These are phyloP conservation scores for Thalassiosira mediterranea DNA, from an alignment of 352 stramenopile species.

Conservation along the genomic window DNA sequence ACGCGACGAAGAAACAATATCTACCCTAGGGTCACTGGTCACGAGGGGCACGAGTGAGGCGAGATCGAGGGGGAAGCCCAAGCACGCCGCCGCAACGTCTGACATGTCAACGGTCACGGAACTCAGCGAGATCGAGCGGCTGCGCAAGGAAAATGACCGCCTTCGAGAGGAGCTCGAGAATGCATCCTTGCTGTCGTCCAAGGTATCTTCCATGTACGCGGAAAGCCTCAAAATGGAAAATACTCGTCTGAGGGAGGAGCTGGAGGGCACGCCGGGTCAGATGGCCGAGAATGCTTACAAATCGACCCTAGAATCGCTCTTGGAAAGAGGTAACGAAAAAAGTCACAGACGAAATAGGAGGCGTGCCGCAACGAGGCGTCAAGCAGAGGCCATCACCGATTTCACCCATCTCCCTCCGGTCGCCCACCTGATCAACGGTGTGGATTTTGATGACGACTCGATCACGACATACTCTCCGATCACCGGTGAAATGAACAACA, in stretches of 20 bases:
- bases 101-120: slow-evolving; percentile 17
- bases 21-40: slow-evolving; percentile 44
- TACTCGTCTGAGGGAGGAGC: slow-evolving; percentile 18
- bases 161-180: slow-evolving; percentile 38
- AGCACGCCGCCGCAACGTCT: not conserved
- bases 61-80: slow-evolving; percentile 1
- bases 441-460: slow-evolving; percentile 51
- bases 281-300: no score
- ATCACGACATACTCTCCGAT: slow-evolving; percentile 36
- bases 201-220: slow-evolving; percentile 24
- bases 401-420: slow-evolving; percentile 17
- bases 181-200: slow-evolving; percentile 23
- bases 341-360: no score
- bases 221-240: no score
- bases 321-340: slow-evolving; percentile 34
- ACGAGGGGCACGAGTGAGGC: slow-evolving; percentile 26
- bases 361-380: no score
- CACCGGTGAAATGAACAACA: not conserved
- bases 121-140: slow-evolving; percentile 51
- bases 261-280: no score
- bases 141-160: slow-evolving; percentile 47
- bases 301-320: slow-evolving; percentile 25
- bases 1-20: slow-evolving; percentile 18
- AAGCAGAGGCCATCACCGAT: slow-evolving; percentile 1
- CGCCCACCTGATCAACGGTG: slow-evolving; percentile 39